Conservation (phyloP, 108 stramenopile genomes). For the Cylindrotheca closterium region DNA sequence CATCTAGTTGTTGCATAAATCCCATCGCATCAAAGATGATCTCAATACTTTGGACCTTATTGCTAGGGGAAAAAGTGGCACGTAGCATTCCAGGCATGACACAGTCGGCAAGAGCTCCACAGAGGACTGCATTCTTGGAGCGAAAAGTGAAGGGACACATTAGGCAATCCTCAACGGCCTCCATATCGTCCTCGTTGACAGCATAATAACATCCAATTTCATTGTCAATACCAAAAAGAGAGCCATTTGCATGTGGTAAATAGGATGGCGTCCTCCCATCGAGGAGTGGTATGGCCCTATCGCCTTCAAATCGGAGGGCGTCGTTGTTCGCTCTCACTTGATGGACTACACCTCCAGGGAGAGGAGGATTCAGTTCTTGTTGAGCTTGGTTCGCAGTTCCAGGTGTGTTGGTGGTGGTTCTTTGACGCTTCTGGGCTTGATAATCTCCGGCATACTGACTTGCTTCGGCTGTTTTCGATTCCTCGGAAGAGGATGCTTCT, state of each 20-base stretch:
- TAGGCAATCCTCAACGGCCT: conserved; percentile 65
- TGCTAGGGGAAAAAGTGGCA: conserved; percentile 58
- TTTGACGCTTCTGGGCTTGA: too few species aligned
- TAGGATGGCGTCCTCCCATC: too few species aligned
- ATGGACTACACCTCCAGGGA: neutral
- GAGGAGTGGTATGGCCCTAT: too few species aligned
- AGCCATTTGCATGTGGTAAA: too few species aligned
- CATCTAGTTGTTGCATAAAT: conserved; percentile 84
- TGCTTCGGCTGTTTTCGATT: too few species aligned
- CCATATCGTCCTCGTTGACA: conserved; percentile 84
- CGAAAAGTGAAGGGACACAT: conserved; percentile 86
- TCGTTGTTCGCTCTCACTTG: neutral
- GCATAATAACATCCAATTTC: conserved; percentile 48
- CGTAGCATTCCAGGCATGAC: conserved; percentile 82
- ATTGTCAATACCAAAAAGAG: too few species aligned
- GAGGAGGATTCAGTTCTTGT: conserved; percentile 64
- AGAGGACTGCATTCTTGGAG: conserved; percentile 72
- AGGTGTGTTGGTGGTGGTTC: too few species aligned
- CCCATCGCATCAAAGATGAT: conserved; percentile 88
- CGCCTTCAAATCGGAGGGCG: neutral
- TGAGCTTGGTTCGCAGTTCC: conserved; percentile 66
- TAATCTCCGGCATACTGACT: too few species aligned
- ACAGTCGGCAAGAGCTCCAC: conserved; percentile 75
- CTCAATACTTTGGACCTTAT: conserved; percentile 70
- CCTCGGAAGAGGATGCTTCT: too few species aligned